These are phyloP conservation scores for Penicillium psychrofluorescens DNA, from an alignment of 495 filamentous ascomycete genomes.

Conservation along the genomic window DNA sequence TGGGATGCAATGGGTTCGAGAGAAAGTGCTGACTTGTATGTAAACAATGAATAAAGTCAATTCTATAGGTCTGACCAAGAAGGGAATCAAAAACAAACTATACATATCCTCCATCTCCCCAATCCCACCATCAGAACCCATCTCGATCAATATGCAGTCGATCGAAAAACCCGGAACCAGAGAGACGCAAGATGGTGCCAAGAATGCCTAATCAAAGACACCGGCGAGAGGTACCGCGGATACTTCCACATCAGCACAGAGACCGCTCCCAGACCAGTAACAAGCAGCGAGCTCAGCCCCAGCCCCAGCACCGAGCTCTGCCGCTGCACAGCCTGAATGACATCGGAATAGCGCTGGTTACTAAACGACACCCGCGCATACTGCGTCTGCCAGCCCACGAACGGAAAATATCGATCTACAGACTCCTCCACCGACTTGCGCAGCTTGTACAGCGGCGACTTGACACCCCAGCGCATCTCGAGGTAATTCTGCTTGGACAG, in stretches of 20 bases:
- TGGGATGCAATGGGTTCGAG: too few relatives aligned
- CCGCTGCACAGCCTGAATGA: constrained; percentile 55
- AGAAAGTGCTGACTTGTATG: too few relatives aligned
- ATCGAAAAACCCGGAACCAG: background rate
- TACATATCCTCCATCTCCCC: background rate
- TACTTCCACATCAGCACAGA: constrained; percentile 27
- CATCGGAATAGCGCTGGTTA: constrained; percentile 83
- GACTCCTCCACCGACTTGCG: constrained; percentile 83
- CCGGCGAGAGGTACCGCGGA: constrained; percentile 14
- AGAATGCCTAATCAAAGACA: constrained; percentile 1
- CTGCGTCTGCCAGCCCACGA: constrained; percentile 80
- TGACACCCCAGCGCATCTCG: constrained; percentile 84
- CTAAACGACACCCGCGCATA: constrained; percentile 91
- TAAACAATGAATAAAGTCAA: too few relatives aligned
- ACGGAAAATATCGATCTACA: constrained; percentile 67
- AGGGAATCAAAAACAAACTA: too few relatives aligned
- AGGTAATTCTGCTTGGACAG: constrained; percentile 85
- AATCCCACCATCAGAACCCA: background rate
- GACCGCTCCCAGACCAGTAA: constrained; percentile 15
- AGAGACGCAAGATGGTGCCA: constrained; percentile 5
- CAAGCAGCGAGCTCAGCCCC: constrained; percentile 20
- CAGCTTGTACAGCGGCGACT: constrained; percentile 62
- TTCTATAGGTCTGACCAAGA: too few relatives aligned
- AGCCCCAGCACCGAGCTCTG: constrained; percentile 57
- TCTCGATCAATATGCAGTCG: background rate